These are phyloP conservation scores for Nitzschia sp. DNA, from an alignment of 108 stramenopile genomes.

Conservation along the genomic window DNA sequence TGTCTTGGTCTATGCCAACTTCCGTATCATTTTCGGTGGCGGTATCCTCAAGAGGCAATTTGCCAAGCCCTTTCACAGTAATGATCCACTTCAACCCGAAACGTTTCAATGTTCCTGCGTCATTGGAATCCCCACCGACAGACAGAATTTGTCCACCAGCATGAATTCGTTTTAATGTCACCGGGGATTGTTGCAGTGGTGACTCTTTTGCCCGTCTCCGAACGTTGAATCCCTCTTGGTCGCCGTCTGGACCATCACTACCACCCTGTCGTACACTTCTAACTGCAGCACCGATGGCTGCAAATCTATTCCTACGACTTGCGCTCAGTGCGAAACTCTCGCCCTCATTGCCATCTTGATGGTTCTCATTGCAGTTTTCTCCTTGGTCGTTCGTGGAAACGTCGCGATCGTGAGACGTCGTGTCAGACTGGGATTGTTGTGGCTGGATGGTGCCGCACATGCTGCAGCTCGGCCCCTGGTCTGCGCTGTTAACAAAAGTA, in stretches of 20 bases:
- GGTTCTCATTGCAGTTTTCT: neutral
- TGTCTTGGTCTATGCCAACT: too few species aligned
- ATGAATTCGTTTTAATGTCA: slow-evolving; percentile 20
- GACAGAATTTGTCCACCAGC: slow-evolving; percentile 1
- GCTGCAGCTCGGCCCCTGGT: slow-evolving; percentile 3
- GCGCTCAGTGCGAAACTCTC: too few species aligned
- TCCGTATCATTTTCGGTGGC: too few species aligned
- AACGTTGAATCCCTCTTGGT: slow-evolving; percentile 26
- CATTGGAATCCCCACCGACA: neutral
- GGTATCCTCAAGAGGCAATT: too few species aligned
- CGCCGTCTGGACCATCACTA: neutral
- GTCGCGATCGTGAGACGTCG: too few species aligned
- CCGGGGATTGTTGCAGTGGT: slow-evolving; percentile 6
- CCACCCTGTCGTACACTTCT: slow-evolving; percentile 12
- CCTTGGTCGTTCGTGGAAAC: neutral
- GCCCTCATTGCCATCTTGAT: too few species aligned
- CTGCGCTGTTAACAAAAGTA: slow-evolving; percentile 19
- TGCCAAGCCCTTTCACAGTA: neutral
- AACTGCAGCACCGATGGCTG: slow-evolving; percentile 15
- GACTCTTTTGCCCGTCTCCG: slow-evolving; percentile 18
- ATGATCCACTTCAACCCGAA: slow-evolving; percentile 37
- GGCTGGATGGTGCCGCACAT: slow-evolving; percentile 18
- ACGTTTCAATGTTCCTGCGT: slow-evolving; percentile 14
- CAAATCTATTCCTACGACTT: slow-evolving; percentile 4
- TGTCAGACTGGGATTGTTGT: too few species aligned